Evolutionary conservation across 1,284 basidiomycete genomes (phyloP), one percentile per base, ranked within the genome.

Genomic region (Cronartium quercuum): DNA sequence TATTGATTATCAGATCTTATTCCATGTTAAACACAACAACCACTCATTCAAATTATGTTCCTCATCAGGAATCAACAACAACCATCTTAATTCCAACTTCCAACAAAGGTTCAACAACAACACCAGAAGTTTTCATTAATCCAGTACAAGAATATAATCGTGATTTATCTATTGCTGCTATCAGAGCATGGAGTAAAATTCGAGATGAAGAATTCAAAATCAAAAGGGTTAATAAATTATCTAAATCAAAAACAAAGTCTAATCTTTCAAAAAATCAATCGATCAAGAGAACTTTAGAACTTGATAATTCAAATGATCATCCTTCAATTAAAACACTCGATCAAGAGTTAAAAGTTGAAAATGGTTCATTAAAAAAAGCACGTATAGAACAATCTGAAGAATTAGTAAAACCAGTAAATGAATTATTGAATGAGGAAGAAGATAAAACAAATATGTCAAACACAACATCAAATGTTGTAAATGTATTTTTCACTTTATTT

Each of bases 141-240:
- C 95, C 96, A 1, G 91, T 98, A 6, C 95, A 99, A 80, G 93
- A 99, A 82, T 99, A 97, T 85, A 99, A 99, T 83, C 87, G 96
- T 58, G 95, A 98, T 83, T 83, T 94, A 69, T 93, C 91, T 77
- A 89, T 96, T 42, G 90, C 94, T 6, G 90, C 90, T 77, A 98
- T 98, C 76, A 85, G 87, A 18, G 87, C 88, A 0, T 96, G 92
- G 92, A 88, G 89, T 76, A 88, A 94, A 78, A 85, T 88, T 58
- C 79, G 88, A 77, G 88, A 92, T 80, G 86, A 84, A 77, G 84
- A 86, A 76, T 90, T 89, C 82, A 85, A 88, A 80, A 84, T 83
- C 76, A 86, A 85, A 79, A 89, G 87, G 85, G 84, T 83, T 78
- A 84, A 82, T 68, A 83, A 80, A 66, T 83, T 83, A 81, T 83